Base-by-base conservation (phyloP, 2,329 filamentous ascomycete genomes). In the Orbilia blumenaviensis region DNA sequence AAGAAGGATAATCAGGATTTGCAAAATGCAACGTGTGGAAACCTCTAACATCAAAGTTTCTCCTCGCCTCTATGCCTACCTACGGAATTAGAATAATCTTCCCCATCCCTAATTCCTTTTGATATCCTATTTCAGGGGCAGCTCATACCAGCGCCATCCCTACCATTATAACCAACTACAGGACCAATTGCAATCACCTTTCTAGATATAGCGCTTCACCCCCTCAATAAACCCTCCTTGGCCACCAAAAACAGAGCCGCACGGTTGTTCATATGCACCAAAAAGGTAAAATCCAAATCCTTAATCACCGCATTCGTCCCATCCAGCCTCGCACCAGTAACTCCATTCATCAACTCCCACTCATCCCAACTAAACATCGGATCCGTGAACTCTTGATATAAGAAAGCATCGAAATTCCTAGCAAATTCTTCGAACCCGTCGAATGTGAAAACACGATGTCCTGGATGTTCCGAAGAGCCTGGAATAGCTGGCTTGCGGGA, bases 291-390 rank as follows among this genome's bases (percentile, higher is more conserved):
- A 25, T 69, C 64, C 16, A 61, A 42, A 66, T 76, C 72, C 3
- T 60, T 36, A 21, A 23, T 32, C 4, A 76, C 72, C 4, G 60
- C 64, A 41, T 60, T 52, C 1, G 64, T 21, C 7, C 38, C 50
- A 7, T 21, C 12, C 32, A 76, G 54, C 32, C 58, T 52, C 1
- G 29, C 41, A 14, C 25, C 56, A 10, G 46, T 76, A 18, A 69
- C 21, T 8, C 64, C 58, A 69, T 76, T 76, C 64, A 66, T 58
- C 64, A 76, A 44, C 58, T 66, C 72, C 72, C 72, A 76, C 1
- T 14, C n/a, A 0, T 61, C 58, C 72, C 72, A 76, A 34, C 54
- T 44, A 18, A 76, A 76, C 25, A 2, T 14, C 18, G 72, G 72
- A 41, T 76, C 64, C 5, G 41, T 52, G 14, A 76, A 76, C 50